These are phyloP conservation scores for Trichoderma atrobrunneum DNA, from an alignment of 2,329 filamentous ascomycete species.

Conservation along the genomic window DNA sequence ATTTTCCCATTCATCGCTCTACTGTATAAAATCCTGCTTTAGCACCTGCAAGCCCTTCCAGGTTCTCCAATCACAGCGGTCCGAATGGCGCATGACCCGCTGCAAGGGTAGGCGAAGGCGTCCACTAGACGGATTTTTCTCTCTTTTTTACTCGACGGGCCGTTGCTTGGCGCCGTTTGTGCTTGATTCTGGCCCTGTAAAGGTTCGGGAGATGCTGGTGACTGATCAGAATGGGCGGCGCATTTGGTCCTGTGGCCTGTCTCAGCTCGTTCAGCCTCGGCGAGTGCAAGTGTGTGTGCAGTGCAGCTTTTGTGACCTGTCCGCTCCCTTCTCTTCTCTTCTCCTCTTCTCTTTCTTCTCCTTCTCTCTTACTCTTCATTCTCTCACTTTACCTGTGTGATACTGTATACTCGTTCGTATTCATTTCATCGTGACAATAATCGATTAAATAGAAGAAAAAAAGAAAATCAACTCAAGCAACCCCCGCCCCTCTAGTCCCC, in stretches of 20 bases:
- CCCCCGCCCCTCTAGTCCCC: background rate
- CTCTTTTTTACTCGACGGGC: background rate
- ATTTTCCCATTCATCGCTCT: background rate
- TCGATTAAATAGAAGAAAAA: background rate
- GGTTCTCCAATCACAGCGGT: conserved; percentile 6
- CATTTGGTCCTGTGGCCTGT: background rate
- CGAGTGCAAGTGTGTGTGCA: background rate
- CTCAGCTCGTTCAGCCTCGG: background rate
- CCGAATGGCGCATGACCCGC: background rate
- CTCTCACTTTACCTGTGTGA: background rate
- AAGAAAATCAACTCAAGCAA: background rate
- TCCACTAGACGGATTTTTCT: background rate
- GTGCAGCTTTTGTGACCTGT: background rate
- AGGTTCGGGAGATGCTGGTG: fast-evolving
- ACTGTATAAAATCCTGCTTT: background rate
- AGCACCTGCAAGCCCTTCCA: too few relatives aligned
- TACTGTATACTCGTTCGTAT: background rate
- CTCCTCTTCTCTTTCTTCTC: background rate
- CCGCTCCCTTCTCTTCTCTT: background rate
- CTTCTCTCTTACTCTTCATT: background rate
- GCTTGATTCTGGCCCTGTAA: background rate
- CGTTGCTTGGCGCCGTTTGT: background rate
- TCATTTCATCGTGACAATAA: background rate
- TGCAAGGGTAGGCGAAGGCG: background rate
- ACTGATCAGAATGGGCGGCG: background rate